A percentile compares a stretch with the other conserved stretches of the same genome.
These are phyloP conservation scores for Flaveria bidentis DNA, from an alignment of 129 eudicot species.

Conservation along the genomic window DNA sequence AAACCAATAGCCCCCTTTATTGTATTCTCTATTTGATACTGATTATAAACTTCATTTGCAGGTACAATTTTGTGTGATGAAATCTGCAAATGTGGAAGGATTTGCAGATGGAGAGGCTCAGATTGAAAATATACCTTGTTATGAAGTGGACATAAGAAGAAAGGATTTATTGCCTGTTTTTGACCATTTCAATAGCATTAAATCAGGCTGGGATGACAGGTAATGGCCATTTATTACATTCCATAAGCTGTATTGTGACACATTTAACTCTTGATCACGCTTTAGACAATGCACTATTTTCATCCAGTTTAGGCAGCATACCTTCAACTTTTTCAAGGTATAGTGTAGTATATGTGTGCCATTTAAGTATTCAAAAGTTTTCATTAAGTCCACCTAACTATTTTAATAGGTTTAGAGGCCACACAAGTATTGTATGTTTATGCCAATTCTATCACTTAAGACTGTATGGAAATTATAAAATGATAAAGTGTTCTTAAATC, in stretches of 20 bases:
- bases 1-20: no score
- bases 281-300: conserved; percentile 1
- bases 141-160: conserved; percentile 50
- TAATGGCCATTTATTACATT: conserved; percentile 27
- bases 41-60: conserved; percentile 15
- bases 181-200: conserved; percentile 48
- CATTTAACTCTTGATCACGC: neutral
- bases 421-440: neutral
- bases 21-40: conserved; percentile 17
- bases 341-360: neutral
- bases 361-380: neutral
- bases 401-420: neutral
- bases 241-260: conserved; percentile 1
- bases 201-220: conserved; percentile 62
- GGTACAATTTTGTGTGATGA: conserved; percentile 44
- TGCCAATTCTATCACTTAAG: neutral
- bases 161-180: conserved; percentile 56
- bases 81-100: conserved; percentile 30
- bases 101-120: conserved; percentile 42
- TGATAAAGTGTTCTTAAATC: no score
- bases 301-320: neutral
- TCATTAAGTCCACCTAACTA: neutral
- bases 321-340: neutral
- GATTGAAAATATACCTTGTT: conserved; percentile 41
- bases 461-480: neutral